These are phyloP conservation scores for Claviceps purpurea DNA, from an alignment of 2,329 filamentous ascomycete genomes.

Conservation along the genomic window DNA sequence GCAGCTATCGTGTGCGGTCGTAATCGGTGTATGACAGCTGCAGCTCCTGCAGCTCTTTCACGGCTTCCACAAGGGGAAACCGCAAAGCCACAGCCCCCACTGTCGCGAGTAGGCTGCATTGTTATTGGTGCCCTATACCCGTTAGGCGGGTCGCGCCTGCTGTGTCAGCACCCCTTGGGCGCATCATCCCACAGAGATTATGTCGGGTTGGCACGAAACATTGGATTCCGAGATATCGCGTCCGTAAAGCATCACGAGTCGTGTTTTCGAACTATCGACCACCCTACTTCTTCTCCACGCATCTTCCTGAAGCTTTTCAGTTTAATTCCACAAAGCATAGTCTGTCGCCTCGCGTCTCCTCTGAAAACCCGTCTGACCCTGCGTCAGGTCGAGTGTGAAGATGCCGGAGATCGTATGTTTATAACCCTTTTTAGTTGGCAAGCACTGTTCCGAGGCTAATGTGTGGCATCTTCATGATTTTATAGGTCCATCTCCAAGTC, in stretches of 20 bases:
- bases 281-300: neutral
- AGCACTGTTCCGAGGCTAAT: neutral
- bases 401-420: slow-evolving; percentile 8
- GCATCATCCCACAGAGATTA: neutral
- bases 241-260: neutral
- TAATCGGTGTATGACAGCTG: too few species aligned
- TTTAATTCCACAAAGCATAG: neutral
- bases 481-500: slow-evolving; percentile 96
- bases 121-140: neutral
- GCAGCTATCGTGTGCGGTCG: too few species aligned
- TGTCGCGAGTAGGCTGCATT: neutral
- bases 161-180: slow-evolving; percentile 2
- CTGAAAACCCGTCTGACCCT: neutral
- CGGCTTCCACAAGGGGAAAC: too few species aligned
- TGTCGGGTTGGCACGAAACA: neutral
- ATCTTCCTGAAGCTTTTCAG: neutral
- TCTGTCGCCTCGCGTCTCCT: neutral
- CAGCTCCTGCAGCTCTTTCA: too few species aligned
- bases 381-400: neutral
- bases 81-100: neutral
- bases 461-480: slow-evolving; percentile 37
- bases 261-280: too few species aligned
- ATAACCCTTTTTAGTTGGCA: neutral
- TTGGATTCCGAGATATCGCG: neutral
- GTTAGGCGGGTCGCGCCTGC: neutral